Percentiles rank a stretch among this genome's conserved stretches.
phyloP scores from a whole-genome alignment of 2,329 filamentous ascomycete genomes.

The Neurospora crassa region DNA sequence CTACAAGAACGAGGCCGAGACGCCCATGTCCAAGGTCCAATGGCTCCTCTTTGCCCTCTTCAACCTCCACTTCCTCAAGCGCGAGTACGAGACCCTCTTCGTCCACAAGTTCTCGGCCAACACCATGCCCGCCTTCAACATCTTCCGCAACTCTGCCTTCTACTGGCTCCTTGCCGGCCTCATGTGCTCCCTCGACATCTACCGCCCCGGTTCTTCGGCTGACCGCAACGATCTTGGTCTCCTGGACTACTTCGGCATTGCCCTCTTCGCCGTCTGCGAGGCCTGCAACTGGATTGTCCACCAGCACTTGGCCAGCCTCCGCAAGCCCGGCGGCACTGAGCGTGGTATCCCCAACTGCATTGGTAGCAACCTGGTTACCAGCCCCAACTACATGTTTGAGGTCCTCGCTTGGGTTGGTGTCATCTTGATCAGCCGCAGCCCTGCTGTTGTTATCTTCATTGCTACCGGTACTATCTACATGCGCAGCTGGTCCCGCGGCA shows the following conservation, averaged over 20 bases:
- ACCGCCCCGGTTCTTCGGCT: slow-evolving; percentile 63
- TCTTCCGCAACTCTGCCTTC: slow-evolving; percentile 90
- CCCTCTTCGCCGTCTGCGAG: slow-evolving; percentile 69
- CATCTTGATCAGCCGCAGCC: slow-evolving; percentile 68
- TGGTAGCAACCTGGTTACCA: slow-evolving; percentile 80
- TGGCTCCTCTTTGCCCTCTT: slow-evolving; percentile 65
- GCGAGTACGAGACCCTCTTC: slow-evolving; percentile 88
- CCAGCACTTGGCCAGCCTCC: slow-evolving; percentile 65
- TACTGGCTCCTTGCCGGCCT: slow-evolving; percentile 84
- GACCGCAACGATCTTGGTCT: slow-evolving; percentile 38
- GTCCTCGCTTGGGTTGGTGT: slow-evolving; percentile 78
- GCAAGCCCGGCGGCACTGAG: slow-evolving; percentile 71
- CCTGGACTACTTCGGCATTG: slow-evolving; percentile 58
- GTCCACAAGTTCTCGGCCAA: slow-evolving; percentile 90
- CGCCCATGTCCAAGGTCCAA: slow-evolving; percentile 57
- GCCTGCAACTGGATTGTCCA: slow-evolving; percentile 73
- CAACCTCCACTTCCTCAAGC: slow-evolving; percentile 81
- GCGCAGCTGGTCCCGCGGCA: slow-evolving; percentile 80
- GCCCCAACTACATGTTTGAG: slow-evolving; percentile 97
- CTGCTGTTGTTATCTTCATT: slow-evolving; percentile 69
- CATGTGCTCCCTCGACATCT: slow-evolving; percentile 76
- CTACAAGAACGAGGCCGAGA: slow-evolving; percentile 33
- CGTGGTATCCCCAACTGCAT: slow-evolving; percentile 80
- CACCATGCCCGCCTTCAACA: slow-evolving; percentile 85
- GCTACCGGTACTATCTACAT: slow-evolving; percentile 67